Evolutionary conservation across 2,329 filamentous ascomycete genomes (phyloP).

Genomic region (Penicillium sclerotiorum): DNA sequence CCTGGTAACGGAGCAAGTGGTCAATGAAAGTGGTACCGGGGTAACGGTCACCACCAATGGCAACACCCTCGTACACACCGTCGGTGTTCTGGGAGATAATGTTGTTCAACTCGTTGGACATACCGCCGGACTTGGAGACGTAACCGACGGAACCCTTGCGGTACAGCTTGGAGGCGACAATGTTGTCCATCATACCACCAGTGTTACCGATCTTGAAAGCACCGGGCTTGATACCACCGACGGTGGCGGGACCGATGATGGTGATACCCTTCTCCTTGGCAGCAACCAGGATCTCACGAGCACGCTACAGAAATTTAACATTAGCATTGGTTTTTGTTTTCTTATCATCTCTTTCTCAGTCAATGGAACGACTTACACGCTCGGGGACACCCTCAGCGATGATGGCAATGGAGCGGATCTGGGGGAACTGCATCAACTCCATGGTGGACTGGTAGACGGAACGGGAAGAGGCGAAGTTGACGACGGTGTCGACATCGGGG

Average conservation of each 20-base stretch:
- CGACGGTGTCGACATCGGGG: conserved; percentile 92
- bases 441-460: conserved; percentile 98
- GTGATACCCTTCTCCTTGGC: conserved; percentile 98
- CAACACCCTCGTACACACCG: conserved; percentile 98
- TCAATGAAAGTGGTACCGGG: conserved; percentile 99
- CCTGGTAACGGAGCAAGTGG: conserved; percentile 94
- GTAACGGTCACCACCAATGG: conserved; percentile 98
- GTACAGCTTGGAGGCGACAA: conserved; percentile 99
- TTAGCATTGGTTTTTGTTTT: neutral
- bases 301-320: conserved; percentile 63
- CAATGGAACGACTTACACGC: conserved; percentile 64
- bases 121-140: conserved; percentile 99
- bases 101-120: conserved; percentile 99
- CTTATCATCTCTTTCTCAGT: neutral
- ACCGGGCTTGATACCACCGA: conserved; percentile 98
- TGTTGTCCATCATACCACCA: conserved; percentile 99
- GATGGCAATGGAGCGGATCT: conserved; percentile 98
- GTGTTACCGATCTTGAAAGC: conserved; percentile 99
- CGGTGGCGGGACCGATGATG: conserved; percentile 97
- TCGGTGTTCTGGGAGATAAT: conserved; percentile 95
- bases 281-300: conserved; percentile 95
- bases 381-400: conserved; percentile 99
- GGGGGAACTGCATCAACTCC: conserved; percentile 95
- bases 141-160: conserved; percentile 98
- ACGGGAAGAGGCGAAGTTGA: conserved; percentile 99